phyloP scores from a whole-genome alignment of 23 red algal genomes.

The Pyropia haitanensis region DNA sequence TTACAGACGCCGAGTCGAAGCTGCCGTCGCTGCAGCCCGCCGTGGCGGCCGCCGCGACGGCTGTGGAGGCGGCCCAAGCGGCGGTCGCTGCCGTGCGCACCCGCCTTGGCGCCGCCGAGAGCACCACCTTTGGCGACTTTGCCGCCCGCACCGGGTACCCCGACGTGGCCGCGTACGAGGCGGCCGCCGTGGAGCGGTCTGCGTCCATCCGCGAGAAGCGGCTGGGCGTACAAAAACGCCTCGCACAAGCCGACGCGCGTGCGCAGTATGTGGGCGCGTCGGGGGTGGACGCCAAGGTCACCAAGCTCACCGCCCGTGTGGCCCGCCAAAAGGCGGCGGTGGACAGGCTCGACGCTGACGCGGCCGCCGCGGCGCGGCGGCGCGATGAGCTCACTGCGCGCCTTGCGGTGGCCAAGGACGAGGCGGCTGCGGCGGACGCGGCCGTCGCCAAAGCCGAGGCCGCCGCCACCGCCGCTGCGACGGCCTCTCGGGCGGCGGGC shows the following conservation, averaged over 20 bases:
- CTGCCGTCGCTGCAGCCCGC: not conserved
- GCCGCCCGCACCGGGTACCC: conserved; percentile 26
- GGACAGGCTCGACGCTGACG: no score
- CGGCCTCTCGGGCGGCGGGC: no score
- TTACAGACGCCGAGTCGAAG: not conserved
- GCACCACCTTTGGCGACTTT: conserved; percentile 63
- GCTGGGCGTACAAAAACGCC: conserved; percentile 38
- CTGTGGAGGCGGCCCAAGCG: not conserved
- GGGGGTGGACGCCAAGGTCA: conserved; percentile 10
- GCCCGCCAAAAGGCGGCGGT: conserved; percentile 7
- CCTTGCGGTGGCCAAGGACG: no score
- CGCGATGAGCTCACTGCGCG: no score
- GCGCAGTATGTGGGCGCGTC: conserved; percentile 29
- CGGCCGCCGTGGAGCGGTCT: conserved; percentile 41
- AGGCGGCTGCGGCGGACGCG: no score
- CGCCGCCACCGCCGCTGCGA: no score
- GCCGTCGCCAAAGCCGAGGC: no score
- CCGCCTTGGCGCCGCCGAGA: conserved; percentile 38
- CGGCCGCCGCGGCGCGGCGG: no score
- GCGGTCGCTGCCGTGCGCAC: conserved; percentile 18
- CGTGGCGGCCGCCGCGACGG: not conserved
- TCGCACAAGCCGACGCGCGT: conserved; percentile 14
- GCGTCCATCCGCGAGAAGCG: conserved; percentile 21
- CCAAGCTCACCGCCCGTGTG: conserved; percentile 15
- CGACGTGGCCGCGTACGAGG: conserved; percentile 59